Conservation (phyloP, 2,329 filamentous ascomycete genomes). For the Botrytis elliptica region DNA sequence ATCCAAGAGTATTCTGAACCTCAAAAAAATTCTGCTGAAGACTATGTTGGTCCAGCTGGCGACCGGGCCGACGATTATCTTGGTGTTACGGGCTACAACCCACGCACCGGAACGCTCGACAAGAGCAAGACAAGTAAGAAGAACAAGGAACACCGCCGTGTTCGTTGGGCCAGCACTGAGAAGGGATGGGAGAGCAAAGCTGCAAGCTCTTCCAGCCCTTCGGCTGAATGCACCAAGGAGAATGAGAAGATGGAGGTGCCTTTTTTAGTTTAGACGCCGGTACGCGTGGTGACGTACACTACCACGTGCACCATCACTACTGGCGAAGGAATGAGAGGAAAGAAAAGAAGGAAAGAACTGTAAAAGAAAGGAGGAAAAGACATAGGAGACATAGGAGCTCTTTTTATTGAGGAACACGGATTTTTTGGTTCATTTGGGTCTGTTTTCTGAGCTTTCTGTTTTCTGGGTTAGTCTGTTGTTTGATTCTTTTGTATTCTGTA, state of each 20-base stretch:
- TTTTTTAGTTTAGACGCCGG: neutral
- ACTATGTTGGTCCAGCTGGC: neutral
- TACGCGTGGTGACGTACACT: neutral
- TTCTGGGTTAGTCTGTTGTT: neutral
- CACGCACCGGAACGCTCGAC: constrained; percentile 19
- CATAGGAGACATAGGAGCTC: neutral
- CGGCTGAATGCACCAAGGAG: neutral
- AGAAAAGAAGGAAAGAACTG: neutral
- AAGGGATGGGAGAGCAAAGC: constrained; percentile 2
- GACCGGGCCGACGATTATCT: constrained; percentile 10
- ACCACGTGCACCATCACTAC: constrained; percentile 1
- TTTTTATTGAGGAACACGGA: neutral
- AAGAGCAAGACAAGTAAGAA: neutral
- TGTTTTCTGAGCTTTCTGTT: neutral
- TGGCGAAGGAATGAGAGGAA: neutral
- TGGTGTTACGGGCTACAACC: constrained; percentile 21
- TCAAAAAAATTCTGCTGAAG: neutral
- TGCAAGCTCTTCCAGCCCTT: neutral
- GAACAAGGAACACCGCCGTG: neutral
- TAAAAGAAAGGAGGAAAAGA: neutral
- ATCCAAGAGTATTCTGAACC: neutral
- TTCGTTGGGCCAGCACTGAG: neutral
- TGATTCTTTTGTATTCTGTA: neutral
- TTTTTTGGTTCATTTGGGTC: neutral
- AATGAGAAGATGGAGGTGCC: neutral